Base-by-base conservation (phyloP, 2,329 filamentous ascomycete species). In the Bimuria novae-zelandiae region DNA sequence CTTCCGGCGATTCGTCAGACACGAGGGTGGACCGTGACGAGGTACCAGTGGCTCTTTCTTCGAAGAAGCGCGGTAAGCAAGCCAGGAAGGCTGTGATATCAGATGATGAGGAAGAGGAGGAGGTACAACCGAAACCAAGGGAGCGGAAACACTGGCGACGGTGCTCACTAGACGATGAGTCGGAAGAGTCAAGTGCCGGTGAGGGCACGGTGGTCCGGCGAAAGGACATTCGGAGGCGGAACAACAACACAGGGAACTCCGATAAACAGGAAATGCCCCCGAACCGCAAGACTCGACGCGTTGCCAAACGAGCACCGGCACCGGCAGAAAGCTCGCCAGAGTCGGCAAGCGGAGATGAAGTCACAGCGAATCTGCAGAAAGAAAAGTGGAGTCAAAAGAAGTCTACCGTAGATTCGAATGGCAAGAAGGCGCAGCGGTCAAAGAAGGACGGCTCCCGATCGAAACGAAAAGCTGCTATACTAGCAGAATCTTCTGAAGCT, bases 21-120 rank as follows among this genome's bases (percentile, higher is more conserved):
- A 14, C 64, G 35, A 54, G 56, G 12, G 54, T 61, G 30, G 42
- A 22, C n/a, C 44, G 59, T 42, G 12, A 46, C 19, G 30, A 57
- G 4, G 42, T 50, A 3, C 44, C 30, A 25, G 22, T 29, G 3
- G 22, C 32, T 7, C 35, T 52, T 4, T 23, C 23, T 4, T 39
- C 42, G 7, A 47, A 48, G 12, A 43, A 46, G 35, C 10, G 27
- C 17, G 7, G 16, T 19, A 32, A n/a, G 21, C 17, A 39, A 30
- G 10, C 29, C 12, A 46, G 7, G 12, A 30, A 23, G 22, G 35
- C 30, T 36, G 23, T 32, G 46, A 46, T 12, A 21, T 49, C 45
- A 8, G 41, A 56, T n/a, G 52, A 52, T 19, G 49, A 43, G 29
- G 30, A 52, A 10, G 37, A 39, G 29, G 30, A 52, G 11, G 30